Percentiles rank a stretch among this genome's conserved stretches.
phyloP scores from a whole-genome alignment of 164 flowering plant genomes.

The Annona squamosa region DNA sequence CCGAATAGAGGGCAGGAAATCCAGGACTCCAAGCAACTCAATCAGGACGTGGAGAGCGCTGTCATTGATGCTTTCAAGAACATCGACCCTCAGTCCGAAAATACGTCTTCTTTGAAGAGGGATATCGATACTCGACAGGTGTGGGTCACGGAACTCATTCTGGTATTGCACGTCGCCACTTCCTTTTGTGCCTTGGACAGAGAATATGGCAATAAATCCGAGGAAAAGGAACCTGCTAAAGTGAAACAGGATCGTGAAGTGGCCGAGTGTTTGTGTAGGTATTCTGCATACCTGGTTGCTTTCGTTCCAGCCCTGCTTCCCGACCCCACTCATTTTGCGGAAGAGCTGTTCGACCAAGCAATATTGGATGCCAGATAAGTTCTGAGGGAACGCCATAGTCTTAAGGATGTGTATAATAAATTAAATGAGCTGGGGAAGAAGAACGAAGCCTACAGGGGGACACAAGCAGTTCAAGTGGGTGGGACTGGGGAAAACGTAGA shows the following conservation, averaged over 20 bases:
- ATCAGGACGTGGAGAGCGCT: not conserved
- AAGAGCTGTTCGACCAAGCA: not conserved
- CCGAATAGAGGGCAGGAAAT: not conserved
- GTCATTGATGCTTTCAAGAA: not conserved
- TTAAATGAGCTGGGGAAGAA: not conserved
- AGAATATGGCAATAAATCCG: not conserved
- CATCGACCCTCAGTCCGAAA: not conserved
- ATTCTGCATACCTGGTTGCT: conserved; percentile 3
- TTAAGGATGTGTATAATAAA: not conserved
- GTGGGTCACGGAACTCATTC: not conserved
- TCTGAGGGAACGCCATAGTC: not conserved
- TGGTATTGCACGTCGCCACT: not conserved
- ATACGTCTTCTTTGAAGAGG: not conserved
- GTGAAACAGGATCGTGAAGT: not conserved
- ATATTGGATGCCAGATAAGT: not conserved
- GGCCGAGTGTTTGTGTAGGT: not conserved
- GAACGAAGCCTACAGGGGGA: not conserved
- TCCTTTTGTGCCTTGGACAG: not conserved
- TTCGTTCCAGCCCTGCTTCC: not conserved
- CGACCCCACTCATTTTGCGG: not conserved
- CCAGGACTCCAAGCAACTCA: not conserved
- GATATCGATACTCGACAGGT: not conserved
- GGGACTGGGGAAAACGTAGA: too few relatives aligned
- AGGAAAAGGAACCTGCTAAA: not conserved
- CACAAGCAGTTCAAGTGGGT: too few relatives aligned